These are phyloP conservation scores for Trichosporon sp. DNA, from an alignment of 1,284 basidiomycete genomes.

Conservation along the genomic window DNA sequence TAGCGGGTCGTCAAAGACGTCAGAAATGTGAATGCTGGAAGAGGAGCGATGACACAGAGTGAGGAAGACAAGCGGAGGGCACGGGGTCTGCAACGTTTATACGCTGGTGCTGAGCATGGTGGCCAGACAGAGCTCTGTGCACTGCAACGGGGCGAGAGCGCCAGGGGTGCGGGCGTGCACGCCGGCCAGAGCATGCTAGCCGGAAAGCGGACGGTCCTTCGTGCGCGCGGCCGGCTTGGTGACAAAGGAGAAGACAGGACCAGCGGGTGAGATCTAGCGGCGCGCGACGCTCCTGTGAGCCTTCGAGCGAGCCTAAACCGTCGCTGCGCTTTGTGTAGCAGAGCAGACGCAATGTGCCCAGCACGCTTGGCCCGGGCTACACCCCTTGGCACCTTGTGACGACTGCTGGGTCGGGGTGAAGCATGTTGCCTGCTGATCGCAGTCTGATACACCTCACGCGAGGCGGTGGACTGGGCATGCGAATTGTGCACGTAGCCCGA, in stretches of 20 bases:
- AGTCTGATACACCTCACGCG: too few species aligned
- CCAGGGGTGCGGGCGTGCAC: neutral
- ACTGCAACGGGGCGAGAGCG: neutral
- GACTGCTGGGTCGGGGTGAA: neutral
- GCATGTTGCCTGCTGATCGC: neutral
- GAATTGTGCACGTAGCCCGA: neutral
- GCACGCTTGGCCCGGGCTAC: neutral
- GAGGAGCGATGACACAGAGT: neutral
- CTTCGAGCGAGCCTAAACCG: neutral
- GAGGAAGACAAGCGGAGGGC: neutral
- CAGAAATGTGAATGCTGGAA: neutral
- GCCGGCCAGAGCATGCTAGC: neutral
- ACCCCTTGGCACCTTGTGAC: neutral
- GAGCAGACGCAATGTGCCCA: neutral
- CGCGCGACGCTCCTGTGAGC: too few species aligned
- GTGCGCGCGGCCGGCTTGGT: too few species aligned
- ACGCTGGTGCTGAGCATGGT: neutral
- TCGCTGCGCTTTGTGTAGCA: neutral
- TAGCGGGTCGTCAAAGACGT: neutral
- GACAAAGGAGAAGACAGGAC: neutral
- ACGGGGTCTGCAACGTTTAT: neutral
- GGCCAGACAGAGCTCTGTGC: neutral
- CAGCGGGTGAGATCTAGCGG: neutral
- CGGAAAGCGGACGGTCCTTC: neutral
- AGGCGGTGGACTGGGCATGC: neutral